Percentiles rank a stretch among this genome's conserved stretches.
Conservation (phyloP, 495 filamentous ascomycete species). For the Arthonia radiata region DNA sequence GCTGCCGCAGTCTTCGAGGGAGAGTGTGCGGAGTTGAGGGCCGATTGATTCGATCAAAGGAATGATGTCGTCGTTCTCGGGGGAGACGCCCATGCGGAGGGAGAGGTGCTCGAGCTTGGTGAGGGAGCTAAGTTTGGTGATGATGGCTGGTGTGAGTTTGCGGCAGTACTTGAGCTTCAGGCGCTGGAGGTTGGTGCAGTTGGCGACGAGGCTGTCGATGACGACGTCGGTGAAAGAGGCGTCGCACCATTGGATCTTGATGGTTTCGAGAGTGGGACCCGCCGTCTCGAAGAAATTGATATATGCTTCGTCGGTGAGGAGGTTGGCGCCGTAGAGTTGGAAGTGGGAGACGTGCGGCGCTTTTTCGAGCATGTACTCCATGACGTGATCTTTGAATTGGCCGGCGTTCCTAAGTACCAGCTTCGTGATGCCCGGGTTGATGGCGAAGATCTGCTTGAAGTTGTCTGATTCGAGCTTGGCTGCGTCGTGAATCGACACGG, state of each 20-base stretch:
- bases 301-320: conserved; percentile 52
- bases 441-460: conserved; percentile 56
- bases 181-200: conserved; percentile 38
- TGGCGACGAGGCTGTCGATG: conserved; percentile 25
- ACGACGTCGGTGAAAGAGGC: conserved; percentile 49
- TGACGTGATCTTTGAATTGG: conserved; percentile 59
- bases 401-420: conserved; percentile 58
- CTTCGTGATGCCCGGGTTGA: conserved; percentile 36
- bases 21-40: conserved; percentile 39
- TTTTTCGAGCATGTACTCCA: conserved; percentile 55
- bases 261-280: conserved; percentile 32
- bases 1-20: conserved; percentile 31
- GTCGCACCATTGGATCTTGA: conserved; percentile 44
- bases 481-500: conserved; percentile 57
- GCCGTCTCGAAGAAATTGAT: conserved; percentile 31
- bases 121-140: conserved; percentile 29
- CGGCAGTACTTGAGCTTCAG: conserved; percentile 46
- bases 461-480: conserved; percentile 50
- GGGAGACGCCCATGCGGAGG: conserved; percentile 25
- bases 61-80: conserved; percentile 18
- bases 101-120: conserved; percentile 43
- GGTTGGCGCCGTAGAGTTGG: conserved; percentile 54
- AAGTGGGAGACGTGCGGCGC: conserved; percentile 32
- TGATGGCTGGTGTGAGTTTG: conserved; percentile 20
- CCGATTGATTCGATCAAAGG: conserved; percentile 34